Evolutionary conservation across 371 early-diverging fungal species (phyloP).

Genomic region (Apophysomyces variabilis): DNA sequence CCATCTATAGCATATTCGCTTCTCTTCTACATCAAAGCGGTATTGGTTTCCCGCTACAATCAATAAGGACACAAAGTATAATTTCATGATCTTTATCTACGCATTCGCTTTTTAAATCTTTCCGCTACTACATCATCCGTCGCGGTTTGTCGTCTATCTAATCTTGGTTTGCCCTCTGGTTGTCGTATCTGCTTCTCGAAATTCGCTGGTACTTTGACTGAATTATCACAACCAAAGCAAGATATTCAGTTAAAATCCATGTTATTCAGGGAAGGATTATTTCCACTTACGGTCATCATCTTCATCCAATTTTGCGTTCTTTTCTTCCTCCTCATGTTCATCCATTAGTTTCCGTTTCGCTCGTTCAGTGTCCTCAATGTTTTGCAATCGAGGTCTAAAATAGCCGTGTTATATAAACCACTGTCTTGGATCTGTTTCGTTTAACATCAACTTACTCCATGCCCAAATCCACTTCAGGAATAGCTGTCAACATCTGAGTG

Average conservation of each 20-base stretch:
- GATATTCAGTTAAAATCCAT: slow-evolving; percentile 17
- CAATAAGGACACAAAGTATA: background rate
- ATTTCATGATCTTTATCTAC: slow-evolving; percentile 31
- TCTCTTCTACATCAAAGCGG: no score
- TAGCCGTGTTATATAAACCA: background rate
- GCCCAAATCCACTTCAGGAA: slow-evolving; percentile 94
- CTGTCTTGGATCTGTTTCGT: background rate
- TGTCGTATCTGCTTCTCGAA: slow-evolving; percentile 42
- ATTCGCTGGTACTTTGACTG: slow-evolving; percentile 35
- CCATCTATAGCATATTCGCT: no score
- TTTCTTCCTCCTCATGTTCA: slow-evolving; percentile 24
- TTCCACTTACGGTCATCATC: slow-evolving; percentile 24
- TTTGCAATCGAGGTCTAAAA: slow-evolving; percentile 69
- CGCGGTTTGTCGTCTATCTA: slow-evolving; percentile 63
- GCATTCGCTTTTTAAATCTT: slow-evolving; percentile 81
- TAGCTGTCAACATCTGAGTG: slow-evolving; percentile 89
- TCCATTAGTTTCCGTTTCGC: slow-evolving; percentile 71
- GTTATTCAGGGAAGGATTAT: slow-evolving; percentile 16
- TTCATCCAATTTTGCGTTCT: slow-evolving; percentile 12
- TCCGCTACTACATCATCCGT: slow-evolving; percentile 83
- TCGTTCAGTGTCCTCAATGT: slow-evolving; percentile 86
- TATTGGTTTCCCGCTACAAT: background rate
- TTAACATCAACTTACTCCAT: slow-evolving; percentile 61
- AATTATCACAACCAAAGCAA: slow-evolving; percentile 8
- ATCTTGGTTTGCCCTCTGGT: slow-evolving; percentile 34